Evolutionary conservation across 78 protist species (phyloP), one percentile per base, ranked within the genome.

Genomic region (Dictyostelium brefeldianum): DNA sequence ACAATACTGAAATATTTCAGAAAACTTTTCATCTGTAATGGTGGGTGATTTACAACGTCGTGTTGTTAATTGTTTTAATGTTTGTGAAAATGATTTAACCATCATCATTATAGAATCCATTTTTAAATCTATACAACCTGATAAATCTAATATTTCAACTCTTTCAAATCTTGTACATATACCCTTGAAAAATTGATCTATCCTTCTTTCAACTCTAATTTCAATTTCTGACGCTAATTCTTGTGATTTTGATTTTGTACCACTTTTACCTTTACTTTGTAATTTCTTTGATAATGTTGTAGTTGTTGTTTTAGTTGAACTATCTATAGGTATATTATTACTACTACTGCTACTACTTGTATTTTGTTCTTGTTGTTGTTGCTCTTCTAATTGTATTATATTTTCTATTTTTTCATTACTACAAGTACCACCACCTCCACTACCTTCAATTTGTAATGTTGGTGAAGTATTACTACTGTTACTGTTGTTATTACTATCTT

Each of bases 91-190:
- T 14, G 31, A 11, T n/a, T 54, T n/a, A n/a, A 77, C 78, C 41
- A 87, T 27, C 53, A 77, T 8, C 31, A 29, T 8, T 27, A 87
- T 7, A 0, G 81, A 70, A 9, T 59, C 93, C 65, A 87, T 29
- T 15, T 64, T 54, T 18, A 87, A 25, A 59, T 87, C 93, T 27
- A 65, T 64, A 70, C 93, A 87, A 17, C 93, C 93, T 59, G 83
- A 75, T 17, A 87, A 73, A 36, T 87, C 93, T 27, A 87, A 65
- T 5, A 87, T 84, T 51, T 87, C 93, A 10, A 87, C 6, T 29
- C 93, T 41, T 25, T 59, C 43, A 25, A 57, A 77, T 51, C 84
- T 41, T 11, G 5, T 14, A 65, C 80, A 22, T 12, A 87, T 12
- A 0, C 54, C 65, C 12, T 14, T n/a, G 36, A 87, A 87, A 43